These are phyloP conservation scores for Cyberlindnera euphorbiae DNA, from an alignment of 805 yeast species.

Conservation along the genomic window DNA sequence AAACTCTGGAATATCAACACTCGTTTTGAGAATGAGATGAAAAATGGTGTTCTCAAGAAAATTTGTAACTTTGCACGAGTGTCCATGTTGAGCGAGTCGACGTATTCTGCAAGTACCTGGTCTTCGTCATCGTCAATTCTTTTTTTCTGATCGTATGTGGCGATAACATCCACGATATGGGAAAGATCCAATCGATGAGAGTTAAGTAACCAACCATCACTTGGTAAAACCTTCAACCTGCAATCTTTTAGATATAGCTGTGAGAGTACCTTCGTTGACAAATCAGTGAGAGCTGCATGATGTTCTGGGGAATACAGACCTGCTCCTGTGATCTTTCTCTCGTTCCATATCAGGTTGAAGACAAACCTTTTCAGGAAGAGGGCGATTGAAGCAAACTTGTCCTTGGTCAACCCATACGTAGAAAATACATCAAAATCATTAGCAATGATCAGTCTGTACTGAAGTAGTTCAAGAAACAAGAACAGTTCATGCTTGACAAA, in stretches of 20 bases:
- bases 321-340: constrained; percentile 7
- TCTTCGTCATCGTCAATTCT: constrained; percentile 23
- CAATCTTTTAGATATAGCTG: constrained; percentile 64
- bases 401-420: constrained; percentile 33
- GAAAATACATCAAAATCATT: constrained; percentile 57
- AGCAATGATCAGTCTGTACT: constrained; percentile 62
- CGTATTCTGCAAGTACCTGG: constrained; percentile 12
- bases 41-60: constrained; percentile 66
- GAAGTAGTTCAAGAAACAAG: constrained; percentile 55
- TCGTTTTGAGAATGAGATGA: constrained; percentile 69
- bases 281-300: constrained; percentile 23
- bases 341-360: constrained; percentile 43
- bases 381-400: constrained; percentile 37
- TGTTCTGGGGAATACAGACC: constrained; percentile 3
- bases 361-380: constrained; percentile 46
- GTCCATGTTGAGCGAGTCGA: constrained; percentile 13
- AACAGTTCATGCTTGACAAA: constrained; percentile 33
- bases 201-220: constrained; percentile 50
- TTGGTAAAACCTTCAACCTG: constrained; percentile 48
- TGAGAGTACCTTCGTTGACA: constrained; percentile 50
- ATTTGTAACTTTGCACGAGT: constrained; percentile 39
- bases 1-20: constrained; percentile 67
- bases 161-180: constrained; percentile 34
- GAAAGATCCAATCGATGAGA: constrained; percentile 28
- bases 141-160: constrained; percentile 39